Evolutionary conservation across 345 rosid genomes (phyloP).

Genomic region (Brassica carinata): DNA sequence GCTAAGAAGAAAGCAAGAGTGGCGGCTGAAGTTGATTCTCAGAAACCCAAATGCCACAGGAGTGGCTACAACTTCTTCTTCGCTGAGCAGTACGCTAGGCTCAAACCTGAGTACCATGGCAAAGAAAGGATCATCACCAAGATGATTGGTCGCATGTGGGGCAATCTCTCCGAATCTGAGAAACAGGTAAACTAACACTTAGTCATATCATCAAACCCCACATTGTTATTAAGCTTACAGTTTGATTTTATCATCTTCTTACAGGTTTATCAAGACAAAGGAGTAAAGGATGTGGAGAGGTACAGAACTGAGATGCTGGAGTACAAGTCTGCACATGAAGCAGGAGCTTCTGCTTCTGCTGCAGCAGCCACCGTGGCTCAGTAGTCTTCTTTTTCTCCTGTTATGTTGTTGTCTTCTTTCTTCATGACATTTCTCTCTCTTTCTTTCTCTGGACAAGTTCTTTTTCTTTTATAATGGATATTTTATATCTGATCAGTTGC

Average conservation of each 20-base stretch:
- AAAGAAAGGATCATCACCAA: constrained; percentile 6
- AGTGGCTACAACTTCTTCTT: constrained; percentile 14
- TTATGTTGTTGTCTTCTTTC: constrained; percentile 21
- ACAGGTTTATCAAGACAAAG: constrained; percentile 62
- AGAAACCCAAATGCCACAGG: constrained; percentile 13
- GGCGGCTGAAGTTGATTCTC: not conserved
- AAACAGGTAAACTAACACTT: not conserved
- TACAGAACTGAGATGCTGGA: constrained; percentile 69
- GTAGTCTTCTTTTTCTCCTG: constrained; percentile 3
- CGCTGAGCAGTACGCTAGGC: constrained; percentile 17
- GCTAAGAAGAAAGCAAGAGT: not conserved
- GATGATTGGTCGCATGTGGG: constrained; percentile 2
- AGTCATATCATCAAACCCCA: not conserved
- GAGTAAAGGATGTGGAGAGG: constrained; percentile 72
- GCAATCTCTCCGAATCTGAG: constrained; percentile 2
- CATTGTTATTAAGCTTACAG: not conserved
- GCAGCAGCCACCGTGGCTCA: constrained; percentile 47
- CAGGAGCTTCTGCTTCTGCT: constrained; percentile 65
- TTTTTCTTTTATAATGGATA: not conserved
- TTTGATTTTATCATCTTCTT: not conserved
- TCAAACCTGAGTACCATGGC: constrained; percentile 1
- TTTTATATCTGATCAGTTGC: constrained; percentile 10
- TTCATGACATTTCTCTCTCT: constrained; percentile 20
- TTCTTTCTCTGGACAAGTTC: constrained; percentile 11
- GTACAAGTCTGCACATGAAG: constrained; percentile 50